phyloP scores from a whole-genome alignment of 768 basidiomycete species.

The Leucocoprinus birnbaumii region DNA sequence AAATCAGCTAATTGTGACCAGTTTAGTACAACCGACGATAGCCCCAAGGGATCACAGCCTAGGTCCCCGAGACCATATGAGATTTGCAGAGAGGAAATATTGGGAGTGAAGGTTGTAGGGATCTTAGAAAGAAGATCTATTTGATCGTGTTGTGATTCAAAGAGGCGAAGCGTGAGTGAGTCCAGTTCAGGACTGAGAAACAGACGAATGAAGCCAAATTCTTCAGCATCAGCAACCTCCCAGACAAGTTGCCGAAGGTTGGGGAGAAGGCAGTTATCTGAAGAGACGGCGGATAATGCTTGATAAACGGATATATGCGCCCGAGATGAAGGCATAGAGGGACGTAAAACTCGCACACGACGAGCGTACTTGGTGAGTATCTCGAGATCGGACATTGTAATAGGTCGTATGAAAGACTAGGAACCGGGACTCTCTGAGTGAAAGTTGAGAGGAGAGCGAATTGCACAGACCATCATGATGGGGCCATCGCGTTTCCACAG shows the following conservation, averaged over 20 bases:
- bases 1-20: neutral
- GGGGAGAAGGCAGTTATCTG: neutral
- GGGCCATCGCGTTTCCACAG: neutral
- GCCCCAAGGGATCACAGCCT: neutral
- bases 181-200: neutral
- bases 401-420: neutral
- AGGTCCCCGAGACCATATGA: neutral
- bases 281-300: neutral
- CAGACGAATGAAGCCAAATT: neutral
- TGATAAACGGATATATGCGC: neutral
- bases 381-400: neutral
- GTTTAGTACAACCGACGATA: neutral
- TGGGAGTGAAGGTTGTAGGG: neutral
- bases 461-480: neutral
- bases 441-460: neutral
- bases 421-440: neutral
- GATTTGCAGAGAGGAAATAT: neutral
- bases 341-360: neutral
- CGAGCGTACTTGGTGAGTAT: neutral
- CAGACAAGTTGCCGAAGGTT: neutral
- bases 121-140: neutral
- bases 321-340: neutral
- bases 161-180: neutral
- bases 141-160: neutral
- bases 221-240: neutral